Evolutionary conservation across 768 basidiomycete genomes (phyloP).

Genomic region (Serendipita sp.): DNA sequence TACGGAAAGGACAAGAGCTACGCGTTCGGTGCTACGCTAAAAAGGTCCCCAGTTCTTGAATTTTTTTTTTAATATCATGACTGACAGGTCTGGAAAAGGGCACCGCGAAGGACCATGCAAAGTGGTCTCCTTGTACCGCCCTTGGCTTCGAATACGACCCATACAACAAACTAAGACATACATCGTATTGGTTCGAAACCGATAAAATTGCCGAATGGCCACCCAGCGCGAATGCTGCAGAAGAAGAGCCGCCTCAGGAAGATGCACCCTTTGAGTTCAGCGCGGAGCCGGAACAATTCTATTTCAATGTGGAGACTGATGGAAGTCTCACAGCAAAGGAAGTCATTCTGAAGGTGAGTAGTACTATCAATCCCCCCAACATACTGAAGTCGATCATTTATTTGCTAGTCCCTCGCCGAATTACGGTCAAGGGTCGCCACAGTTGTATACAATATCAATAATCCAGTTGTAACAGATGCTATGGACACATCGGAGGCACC

Average conservation of each 20-base stretch:
- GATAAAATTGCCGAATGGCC: slow-evolving; percentile 84
- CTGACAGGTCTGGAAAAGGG: slow-evolving; percentile 36
- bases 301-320: slow-evolving; percentile 88
- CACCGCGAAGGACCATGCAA: slow-evolving; percentile 95
- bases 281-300: slow-evolving; percentile 80
- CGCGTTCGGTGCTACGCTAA: slow-evolving; percentile 76
- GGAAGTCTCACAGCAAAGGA: slow-evolving; percentile 81
- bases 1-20: slow-evolving; percentile 87
- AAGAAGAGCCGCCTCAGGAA: slow-evolving; percentile 68
- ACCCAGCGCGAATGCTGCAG: slow-evolving; percentile 64
- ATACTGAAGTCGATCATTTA: neutral
- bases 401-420: neutral
- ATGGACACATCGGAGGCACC: slow-evolving; percentile 2
- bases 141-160: slow-evolving; percentile 97
- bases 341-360: slow-evolving; percentile 63
- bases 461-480: neutral
- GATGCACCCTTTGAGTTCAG: slow-evolving; percentile 77
- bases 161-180: slow-evolving; percentile 91
- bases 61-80: neutral
- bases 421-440: neutral
- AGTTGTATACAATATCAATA: neutral
- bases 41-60: slow-evolving; percentile 42
- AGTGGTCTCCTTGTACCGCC: slow-evolving; percentile 95
- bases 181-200: slow-evolving; percentile 84
- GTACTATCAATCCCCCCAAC: neutral